Evolutionary conservation across 495 filamentous ascomycete species (phyloP).

Genomic region (Daldinia decipiens): DNA sequence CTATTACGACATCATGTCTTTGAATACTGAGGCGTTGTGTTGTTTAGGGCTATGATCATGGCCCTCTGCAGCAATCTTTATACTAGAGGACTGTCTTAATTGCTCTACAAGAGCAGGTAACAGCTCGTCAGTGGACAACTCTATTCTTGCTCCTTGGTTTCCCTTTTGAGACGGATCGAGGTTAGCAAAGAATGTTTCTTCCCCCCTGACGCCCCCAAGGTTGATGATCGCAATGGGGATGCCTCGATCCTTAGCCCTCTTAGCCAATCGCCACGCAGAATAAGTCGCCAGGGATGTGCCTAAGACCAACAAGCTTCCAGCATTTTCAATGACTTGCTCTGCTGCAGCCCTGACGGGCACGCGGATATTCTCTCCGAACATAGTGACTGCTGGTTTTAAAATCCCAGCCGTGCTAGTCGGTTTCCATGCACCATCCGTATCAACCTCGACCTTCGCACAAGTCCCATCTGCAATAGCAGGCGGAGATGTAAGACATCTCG

Average conservation of each 20-base stretch:
- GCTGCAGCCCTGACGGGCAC: conserved; percentile 74
- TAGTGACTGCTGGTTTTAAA: conserved; percentile 88
- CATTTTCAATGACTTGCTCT: conserved; percentile 79
- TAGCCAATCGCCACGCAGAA: conserved; percentile 90
- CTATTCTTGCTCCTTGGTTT: conserved; percentile 60
- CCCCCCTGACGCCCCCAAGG: conserved; percentile 83
- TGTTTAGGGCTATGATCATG: conserved; percentile 25
- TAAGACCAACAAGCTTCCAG: conserved; percentile 77
- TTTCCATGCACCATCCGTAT: conserved; percentile 83
- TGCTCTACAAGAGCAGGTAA: conserved; percentile 63
- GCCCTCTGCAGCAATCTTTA: conserved; percentile 15
- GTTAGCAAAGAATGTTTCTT: conserved; percentile 72
- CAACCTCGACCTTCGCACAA: conserved; percentile 70
- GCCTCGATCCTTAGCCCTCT: conserved; percentile 78
- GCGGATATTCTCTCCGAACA: conserved; percentile 93
- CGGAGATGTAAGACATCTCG: conserved; percentile 75
- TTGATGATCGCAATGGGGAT: conserved; percentile 90
- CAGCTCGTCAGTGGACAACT: conserved; percentile 64
- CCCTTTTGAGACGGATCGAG: conserved; percentile 60
- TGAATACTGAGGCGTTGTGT: conserved; percentile 54
- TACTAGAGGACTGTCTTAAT: conserved; percentile 40
- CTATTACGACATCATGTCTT: conserved; percentile 61
- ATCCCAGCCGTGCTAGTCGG: conserved; percentile 76
- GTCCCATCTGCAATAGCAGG: conserved; percentile 68
- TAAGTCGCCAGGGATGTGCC: conserved; percentile 94